phyloP scores from a whole-genome alignment of 2,329 filamentous ascomycete species.

The Didymella pinodella region DNA sequence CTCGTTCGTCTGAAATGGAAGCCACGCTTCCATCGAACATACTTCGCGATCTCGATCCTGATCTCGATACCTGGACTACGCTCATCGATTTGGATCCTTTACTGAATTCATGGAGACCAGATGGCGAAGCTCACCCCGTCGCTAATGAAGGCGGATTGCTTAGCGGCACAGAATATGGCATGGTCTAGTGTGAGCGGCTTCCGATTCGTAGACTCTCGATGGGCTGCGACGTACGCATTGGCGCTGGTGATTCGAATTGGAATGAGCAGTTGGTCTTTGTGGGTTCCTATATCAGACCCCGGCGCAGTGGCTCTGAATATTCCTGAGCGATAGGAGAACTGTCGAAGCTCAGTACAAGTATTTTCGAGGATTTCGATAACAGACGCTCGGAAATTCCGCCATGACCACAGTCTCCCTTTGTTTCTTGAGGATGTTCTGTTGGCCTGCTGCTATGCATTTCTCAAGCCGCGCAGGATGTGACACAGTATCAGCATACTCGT shows the following conservation, averaged over 20 bases:
- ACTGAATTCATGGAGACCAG: conserved; percentile 1
- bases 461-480: neutral
- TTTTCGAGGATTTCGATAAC: neutral
- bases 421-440: neutral
- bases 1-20: neutral
- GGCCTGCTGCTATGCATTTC: neutral
- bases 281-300: neutral
- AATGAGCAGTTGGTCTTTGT: neutral
- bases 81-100: conserved; percentile 1
- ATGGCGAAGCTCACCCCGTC: conserved; percentile 1
- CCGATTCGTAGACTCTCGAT: neutral
- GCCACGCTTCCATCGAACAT: neutral
- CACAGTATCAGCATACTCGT: neutral
- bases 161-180: neutral
- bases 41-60: neutral
- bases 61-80: neutral
- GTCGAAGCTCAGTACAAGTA: neutral
- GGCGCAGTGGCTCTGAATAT: conserved; percentile 1
- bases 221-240: neutral
- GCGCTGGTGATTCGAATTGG: neutral
- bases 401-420: conserved; percentile 1
- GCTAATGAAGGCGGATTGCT: conserved; percentile 1
- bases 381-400: neutral
- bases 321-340: neutral
- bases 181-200: neutral